Base-by-base conservation (phyloP, 2,329 filamentous ascomycete species). In the Septoria petroselini region DNA sequence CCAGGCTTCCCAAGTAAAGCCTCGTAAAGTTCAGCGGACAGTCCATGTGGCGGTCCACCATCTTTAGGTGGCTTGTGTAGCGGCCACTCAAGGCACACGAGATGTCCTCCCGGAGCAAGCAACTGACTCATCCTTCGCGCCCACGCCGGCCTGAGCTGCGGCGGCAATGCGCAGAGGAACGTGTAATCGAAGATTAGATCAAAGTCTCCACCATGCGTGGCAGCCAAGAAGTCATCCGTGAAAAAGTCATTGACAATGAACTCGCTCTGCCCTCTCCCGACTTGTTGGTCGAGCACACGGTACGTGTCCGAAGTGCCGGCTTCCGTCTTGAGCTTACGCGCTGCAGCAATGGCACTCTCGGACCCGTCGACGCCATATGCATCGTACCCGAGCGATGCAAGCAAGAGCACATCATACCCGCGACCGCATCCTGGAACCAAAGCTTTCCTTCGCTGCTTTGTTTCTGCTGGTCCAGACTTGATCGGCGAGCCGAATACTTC, bases 381-480 rank as follows among this genome's bases (percentile, higher is more conserved):
- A 68, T 94, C 85, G 65, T 87, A 93, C 1, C 89, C 89, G 62
- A 84, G 81, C 7, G 81, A 80, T 41, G 83, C 80, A 37, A 95
- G 76, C 30, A 95, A 74, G 7, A 88, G 74, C 1, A 89, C 86
- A 70, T 95, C 90, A 63, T 93, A 85, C 4, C 89, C 90, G 39
- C 80, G 79, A 0, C 89, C 90, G 68, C 89, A 95, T 4, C 88
- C 89, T 0, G 89, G 86, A 0, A 95, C 85, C 7, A 94, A 73
- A 1, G 84, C 88, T 49, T 73, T 74, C 59, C 78, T 79, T 48
- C 67, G 71, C 61, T 52, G 42, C 14, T 48, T 44, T 8, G 29
- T 47, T 12, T 48, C 41, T 8, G 29, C 44, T 8, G 47, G 44
- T 25, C 49, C 35, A 11, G 48, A 21, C 14, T 50, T 48, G n/a